These are phyloP conservation scores for Nepenthes alata DNA, from an alignment of 179 eudicot genomes.

Conservation along the genomic window DNA sequence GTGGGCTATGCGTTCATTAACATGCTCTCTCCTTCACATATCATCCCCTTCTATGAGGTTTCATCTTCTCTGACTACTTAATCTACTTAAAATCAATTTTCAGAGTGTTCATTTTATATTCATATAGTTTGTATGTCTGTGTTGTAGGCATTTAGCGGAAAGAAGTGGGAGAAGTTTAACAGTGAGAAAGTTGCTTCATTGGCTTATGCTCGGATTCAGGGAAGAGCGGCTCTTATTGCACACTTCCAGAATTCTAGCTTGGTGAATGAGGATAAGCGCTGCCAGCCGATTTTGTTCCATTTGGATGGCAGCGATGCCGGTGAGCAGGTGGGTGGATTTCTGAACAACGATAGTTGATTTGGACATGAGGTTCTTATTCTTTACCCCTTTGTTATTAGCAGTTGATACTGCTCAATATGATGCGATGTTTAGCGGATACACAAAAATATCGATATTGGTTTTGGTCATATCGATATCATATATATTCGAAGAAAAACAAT, in stretches of 20 bases:
- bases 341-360: neutral
- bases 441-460: too few relatives aligned
- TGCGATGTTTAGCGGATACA: too few relatives aligned
- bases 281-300: conserved; percentile 72
- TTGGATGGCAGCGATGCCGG: conserved; percentile 53
- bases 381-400: neutral
- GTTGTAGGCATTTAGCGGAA: conserved; percentile 68
- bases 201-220: conserved; percentile 93
- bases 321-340: conserved; percentile 44
- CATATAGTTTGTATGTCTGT: neutral
- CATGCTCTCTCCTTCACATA: conserved; percentile 71
- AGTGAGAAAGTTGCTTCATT: conserved; percentile 87
- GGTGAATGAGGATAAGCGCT: conserved; percentile 87
- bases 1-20: conserved; percentile 96
- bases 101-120: neutral
- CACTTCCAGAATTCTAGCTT: conserved; percentile 92
- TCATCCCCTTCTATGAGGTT: conserved; percentile 76
- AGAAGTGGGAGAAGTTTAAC: conserved; percentile 91
- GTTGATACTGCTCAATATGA: too few relatives aligned
- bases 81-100: neutral
- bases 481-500: neutral
- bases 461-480: neutral
- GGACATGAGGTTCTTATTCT: neutral
- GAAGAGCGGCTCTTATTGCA: conserved; percentile 64
- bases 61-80: neutral